Base-by-base conservation (phyloP, 345 rosid species). In the Eucalyptus rudis region DNA sequence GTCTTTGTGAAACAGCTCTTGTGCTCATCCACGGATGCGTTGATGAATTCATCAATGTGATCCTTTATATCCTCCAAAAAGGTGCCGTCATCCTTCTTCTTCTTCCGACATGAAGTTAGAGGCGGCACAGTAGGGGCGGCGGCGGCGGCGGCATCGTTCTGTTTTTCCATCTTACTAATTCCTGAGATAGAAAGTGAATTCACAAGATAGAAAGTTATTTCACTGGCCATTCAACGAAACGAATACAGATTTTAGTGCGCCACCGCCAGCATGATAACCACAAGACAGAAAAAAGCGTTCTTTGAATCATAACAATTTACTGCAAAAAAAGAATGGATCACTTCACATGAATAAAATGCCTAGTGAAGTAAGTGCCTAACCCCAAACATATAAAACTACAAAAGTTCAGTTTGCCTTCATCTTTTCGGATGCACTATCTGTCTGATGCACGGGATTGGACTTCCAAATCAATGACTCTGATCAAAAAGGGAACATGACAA, bases 1-100 rank as follows among this genome's bases (percentile, higher is more conserved):
- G 99, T 94, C 92, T 96, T 97, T 87, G 93, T 93, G 88, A 95
- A 96, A 90, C 98, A 97, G 58, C 90, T 87, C 93, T 95, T 96
- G 92, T 96, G 99, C 89, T 97, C 99, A 59, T 96, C 97, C 97
- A 96, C 92, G 7, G 98, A 96, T 31, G 99, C 97, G 86, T 93
- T 86, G 24, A 97, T 90, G 91, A 96, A 96, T 90, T 96, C 99
- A 90, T 96, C 98, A 25, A 97, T 93, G 93, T 97, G 99, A 91
- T 93, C 96, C 92, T 94, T 97, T 19, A 96, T 81, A 87, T 96
- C 99, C 91, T 96, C 97, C 84, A 95, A 68, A 90, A 97, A 95
- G 83, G 94, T 92, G 22, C 97, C 95, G n/a, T 95, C 94, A 4
- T 96, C 99, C 49, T 76, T 96, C 87, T 90, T 95, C 93, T 95